Base-by-base conservation (phyloP, 1,284 basidiomycete genomes). In the Kwoniella shivajii region DNA sequence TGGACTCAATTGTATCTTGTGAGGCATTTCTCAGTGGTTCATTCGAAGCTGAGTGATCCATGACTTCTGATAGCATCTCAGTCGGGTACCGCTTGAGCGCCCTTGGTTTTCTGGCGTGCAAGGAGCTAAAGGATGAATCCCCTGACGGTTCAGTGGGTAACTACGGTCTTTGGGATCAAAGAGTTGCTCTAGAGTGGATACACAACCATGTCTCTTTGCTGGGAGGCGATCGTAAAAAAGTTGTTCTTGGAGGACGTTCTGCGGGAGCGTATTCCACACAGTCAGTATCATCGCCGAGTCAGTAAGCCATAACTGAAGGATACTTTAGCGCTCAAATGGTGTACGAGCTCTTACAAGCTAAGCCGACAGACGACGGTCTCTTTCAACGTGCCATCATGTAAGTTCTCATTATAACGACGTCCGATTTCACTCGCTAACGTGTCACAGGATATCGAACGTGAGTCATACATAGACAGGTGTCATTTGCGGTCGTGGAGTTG, bases 241-340 rank as follows among this genome's bases (percentile, higher is more conserved):
- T 77, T 48, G 72, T 73, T 6, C 61, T 76, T 26, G 67, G 57
- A 10, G 76, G 76, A 5, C 60, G 71, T 2, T 67, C 65, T 0
- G 76, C 76, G 1, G 76, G 76, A 13, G 70, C 75, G 5, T 64
- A 72, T 67, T 46, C 66, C 4, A 62, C 64, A 2, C 63, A 76
- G 37, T 64, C 6, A 46, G 54, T 51, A 11, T 4, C 20, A 26
- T 26, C 33, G 36, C 6, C 11, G n/a, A n/a, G 18, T 43, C 14
- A 9, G 7, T 26, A 51, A 14, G 18, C 14, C 20, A 44, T 36
- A 13, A 37, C 18, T 24, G 9, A 49, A 26, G 10, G 10, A 29
- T 22, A 20, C 4, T 16, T 9, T 36, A 55, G 53, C n/a, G 53
- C 45, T 9, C 56, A 57, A 31, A 20, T 44, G 14, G 20, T 47